Evolutionary conservation across 495 filamentous ascomycete genomes (phyloP), one percentile per base, ranked within the genome.

Genomic region (Rhizodiscina lignyota): DNA sequence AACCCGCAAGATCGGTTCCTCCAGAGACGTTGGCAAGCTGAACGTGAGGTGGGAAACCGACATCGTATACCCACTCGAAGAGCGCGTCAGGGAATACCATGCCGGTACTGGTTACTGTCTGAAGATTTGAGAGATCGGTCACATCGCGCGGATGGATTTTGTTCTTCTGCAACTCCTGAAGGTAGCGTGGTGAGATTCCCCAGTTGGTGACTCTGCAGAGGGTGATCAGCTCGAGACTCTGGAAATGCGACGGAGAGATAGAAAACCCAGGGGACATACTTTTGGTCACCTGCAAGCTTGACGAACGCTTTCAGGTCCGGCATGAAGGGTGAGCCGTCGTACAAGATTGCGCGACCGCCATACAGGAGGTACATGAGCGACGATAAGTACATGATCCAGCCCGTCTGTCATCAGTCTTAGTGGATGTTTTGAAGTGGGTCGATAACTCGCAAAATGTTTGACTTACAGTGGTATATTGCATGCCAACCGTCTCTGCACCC

Each of bases 341-440:
- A 87, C 4, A 83, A 50, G 30, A 87, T 49, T 5, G 68, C 52
- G 21, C 67, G 61, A 0, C 60, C 60, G 5, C 80, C 78, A 18
- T 54, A 47, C 0, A 76, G 46, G 11, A 83, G 56, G 2, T 56
- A 53, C 21, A 55, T 53, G 13, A 78, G 54, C 32, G 60, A 62
- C 15, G 64, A 50, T 21, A 82, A 53, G 52, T 86, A 86, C 80
- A 87, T 87, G 47, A 87, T 85, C 81, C 81, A 87, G 4, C 81
- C 80, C 0, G 76, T 81, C 29, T 59, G 37, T 35, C 34, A 8
- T 13, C 2, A n/a, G n/a, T 1, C 6, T 39, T 16, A 29, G 23
- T 11, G 17, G 11, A 5, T n/a, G 4, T 40, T 18, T 32, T 30
- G 4, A 3, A 6, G n/a, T n/a, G n/a, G n/a, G n/a, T n/a, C n/a